These are phyloP conservation scores for Neurospora africana DNA, from an alignment of 495 filamentous ascomycete species.

Conservation along the genomic window DNA sequence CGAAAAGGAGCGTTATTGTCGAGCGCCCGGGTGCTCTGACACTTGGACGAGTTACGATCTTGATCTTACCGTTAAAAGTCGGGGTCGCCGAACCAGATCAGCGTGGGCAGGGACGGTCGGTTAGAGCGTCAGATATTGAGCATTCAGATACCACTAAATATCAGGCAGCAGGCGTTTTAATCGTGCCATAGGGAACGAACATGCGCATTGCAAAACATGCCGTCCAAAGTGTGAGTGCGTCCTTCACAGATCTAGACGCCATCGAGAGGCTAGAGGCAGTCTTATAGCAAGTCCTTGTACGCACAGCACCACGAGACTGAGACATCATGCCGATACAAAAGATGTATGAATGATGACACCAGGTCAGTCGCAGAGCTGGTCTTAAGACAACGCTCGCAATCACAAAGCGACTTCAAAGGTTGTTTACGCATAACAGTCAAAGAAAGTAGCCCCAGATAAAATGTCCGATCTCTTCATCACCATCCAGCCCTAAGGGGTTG, in stretches of 20 bases:
- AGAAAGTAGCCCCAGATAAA: slow-evolving; percentile 2
- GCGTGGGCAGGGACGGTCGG: neutral
- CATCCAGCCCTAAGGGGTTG: slow-evolving; percentile 31
- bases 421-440: neutral
- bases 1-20: neutral
- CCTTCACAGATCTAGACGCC: neutral
- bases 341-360: neutral
- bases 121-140: neutral
- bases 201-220: neutral
- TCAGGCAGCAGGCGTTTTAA: neutral
- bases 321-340: neutral
- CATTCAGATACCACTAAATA: neutral
- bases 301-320: neutral
- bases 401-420: neutral
- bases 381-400: neutral
- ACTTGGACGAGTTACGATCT: neutral
- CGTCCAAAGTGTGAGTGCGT: neutral
- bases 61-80: neutral
- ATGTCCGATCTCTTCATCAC: slow-evolving; percentile 38
- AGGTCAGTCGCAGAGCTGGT: neutral
- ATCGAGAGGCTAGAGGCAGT: neutral
- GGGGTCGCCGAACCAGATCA: no score
- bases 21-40: neutral
- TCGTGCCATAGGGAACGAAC: neutral
- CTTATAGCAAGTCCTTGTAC: neutral